Conservation (phyloP, 2,329 filamentous ascomycete species). For the Alternaria infectoria region DNA sequence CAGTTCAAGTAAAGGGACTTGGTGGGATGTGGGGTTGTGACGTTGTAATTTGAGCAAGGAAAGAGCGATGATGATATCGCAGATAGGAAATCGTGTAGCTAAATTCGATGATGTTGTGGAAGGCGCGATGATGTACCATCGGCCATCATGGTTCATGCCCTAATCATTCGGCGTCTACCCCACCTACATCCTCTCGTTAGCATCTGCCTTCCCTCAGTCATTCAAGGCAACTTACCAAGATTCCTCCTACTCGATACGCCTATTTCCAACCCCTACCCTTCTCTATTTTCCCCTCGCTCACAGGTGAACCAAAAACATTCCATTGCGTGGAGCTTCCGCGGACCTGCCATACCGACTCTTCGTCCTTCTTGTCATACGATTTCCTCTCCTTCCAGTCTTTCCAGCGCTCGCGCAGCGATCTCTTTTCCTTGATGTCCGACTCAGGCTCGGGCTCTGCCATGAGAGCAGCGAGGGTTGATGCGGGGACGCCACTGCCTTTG, state of each 20-base stretch:
- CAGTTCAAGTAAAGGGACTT: background rate
- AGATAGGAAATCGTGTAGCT: background rate
- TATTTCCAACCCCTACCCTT: background rate
- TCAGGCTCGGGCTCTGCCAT: background rate
- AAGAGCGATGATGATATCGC: background rate
- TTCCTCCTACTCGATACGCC: background rate
- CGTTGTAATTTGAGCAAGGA: background rate
- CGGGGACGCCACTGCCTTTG: background rate
- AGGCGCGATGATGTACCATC: background rate
- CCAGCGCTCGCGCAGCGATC: background rate
- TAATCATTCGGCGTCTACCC: background rate
- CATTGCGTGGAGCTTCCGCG: background rate
- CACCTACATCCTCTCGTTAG: background rate
- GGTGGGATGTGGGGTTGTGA: background rate
- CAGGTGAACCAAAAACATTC: background rate
- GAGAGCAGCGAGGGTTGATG: background rate
- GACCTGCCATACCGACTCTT: background rate
- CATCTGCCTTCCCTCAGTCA: background rate
- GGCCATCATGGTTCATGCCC: slow-evolving; percentile 3
- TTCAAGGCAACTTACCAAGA: no score
- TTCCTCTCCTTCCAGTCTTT: background rate
- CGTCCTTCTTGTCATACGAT: background rate
- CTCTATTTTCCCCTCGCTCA: background rate
- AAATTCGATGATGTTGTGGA: background rate
- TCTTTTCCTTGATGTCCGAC: background rate